phyloP scores from a whole-genome alignment of 192 early-diverging fungal species.

The Oehlia diaphana region DNA sequence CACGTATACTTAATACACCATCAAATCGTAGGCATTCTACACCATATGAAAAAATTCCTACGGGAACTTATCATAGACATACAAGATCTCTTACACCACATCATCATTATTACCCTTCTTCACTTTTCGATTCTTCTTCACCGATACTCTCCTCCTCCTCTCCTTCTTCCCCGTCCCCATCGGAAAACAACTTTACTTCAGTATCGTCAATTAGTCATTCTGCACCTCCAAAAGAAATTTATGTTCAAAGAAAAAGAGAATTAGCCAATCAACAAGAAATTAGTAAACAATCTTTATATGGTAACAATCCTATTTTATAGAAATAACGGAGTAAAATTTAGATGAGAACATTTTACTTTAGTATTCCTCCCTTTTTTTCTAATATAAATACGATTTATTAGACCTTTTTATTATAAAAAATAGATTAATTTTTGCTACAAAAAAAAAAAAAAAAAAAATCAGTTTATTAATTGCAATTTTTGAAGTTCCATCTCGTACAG shows the following conservation, averaged over 20 bases:
- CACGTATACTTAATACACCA: not conserved
- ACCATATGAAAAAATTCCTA: not conserved
- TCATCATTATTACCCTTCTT: not conserved
- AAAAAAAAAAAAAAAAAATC: no score
- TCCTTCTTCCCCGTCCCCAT: not conserved
- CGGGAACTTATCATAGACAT: not conserved
- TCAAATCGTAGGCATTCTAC: not conserved
- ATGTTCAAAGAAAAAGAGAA: constrained; percentile 3
- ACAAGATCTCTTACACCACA: constrained; percentile 2
- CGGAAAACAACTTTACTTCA: not conserved
- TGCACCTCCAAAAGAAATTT: constrained; percentile 1
- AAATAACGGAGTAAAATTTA: not conserved
- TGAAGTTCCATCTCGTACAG: no score
- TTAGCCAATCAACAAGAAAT: not conserved
- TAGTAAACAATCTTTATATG: not conserved
- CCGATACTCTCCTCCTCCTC: not conserved
- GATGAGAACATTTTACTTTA: no score
- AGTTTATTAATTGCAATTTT: no score
- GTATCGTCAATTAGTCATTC: not conserved
- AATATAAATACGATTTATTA: not conserved
- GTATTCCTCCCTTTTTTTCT: no score
- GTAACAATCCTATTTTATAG: not conserved
- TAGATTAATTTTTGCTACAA: no score
- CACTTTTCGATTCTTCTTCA: not conserved
- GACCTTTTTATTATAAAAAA: no score